These are phyloP conservation scores for Tilletia walkeri DNA, from an alignment of 1,284 basidiomycete genomes.

Conservation along the genomic window DNA sequence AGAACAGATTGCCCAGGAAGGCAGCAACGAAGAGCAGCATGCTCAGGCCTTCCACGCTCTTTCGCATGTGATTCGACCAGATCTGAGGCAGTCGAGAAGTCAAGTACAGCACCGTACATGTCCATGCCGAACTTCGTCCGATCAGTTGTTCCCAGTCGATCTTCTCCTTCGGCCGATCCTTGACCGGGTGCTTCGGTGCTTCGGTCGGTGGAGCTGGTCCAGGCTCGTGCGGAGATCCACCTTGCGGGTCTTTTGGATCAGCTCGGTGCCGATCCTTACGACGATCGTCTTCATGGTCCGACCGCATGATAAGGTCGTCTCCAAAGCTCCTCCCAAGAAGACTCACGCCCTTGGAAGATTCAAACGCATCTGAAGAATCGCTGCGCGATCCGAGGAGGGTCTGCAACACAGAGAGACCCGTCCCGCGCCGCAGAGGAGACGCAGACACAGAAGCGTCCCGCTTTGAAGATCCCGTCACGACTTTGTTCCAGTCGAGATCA, in stretches of 20 bases:
- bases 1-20: slow-evolving; percentile 48
- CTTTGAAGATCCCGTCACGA: too few relatives aligned
- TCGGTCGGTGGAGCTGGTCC: not conserved
- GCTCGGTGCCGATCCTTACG: too few relatives aligned
- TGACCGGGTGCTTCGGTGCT: not conserved
- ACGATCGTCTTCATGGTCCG: too few relatives aligned
- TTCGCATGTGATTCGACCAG: slow-evolving; percentile 49
- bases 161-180: not conserved
- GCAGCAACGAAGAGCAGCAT: slow-evolving; percentile 52
- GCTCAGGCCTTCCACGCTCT: slow-evolving; percentile 47
- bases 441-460: too few relatives aligned
- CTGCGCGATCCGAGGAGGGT: not conserved
- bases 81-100: slow-evolving; percentile 55
- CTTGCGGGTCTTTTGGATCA: not conserved
- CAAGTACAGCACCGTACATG: slow-evolving; percentile 52
- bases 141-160: slow-evolving; percentile 30
- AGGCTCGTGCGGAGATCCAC: not conserved
- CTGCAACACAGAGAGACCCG: not conserved
- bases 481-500: too few relatives aligned
- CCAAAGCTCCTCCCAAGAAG: too few relatives aligned
- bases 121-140: slow-evolving; percentile 50
- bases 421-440: too few relatives aligned
- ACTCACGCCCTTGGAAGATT: too few relatives aligned
- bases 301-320: too few relatives aligned
- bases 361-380: too few relatives aligned